Conservation (phyloP, 805 yeast species). For the Wickerhamiella nectarea region DNA sequence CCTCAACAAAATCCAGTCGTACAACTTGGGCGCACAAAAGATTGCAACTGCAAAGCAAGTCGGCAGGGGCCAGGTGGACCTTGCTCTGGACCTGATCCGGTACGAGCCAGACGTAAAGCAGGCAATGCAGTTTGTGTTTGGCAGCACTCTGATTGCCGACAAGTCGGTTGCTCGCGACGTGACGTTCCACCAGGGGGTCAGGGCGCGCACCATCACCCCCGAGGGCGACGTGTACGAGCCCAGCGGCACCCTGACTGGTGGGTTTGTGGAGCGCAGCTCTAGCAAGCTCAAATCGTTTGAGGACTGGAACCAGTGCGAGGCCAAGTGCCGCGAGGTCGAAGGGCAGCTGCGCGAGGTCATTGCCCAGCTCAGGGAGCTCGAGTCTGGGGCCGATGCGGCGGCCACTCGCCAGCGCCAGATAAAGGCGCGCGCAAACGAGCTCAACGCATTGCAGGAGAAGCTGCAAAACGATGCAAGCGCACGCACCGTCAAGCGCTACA, state of each 20-base stretch:
- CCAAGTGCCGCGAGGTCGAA: background rate
- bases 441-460: background rate
- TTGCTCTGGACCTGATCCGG: conserved; percentile 72
- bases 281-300: conserved; percentile 1
- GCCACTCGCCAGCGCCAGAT: background rate
- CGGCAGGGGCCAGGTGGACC: conserved; percentile 70
- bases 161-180: conserved; percentile 77
- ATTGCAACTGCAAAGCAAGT: conserved; percentile 56
- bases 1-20: conserved; percentile 64
- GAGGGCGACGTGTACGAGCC: conserved; percentile 96
- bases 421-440: conserved; percentile 1
- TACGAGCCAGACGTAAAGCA: conserved; percentile 54
- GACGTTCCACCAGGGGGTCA: conserved; percentile 72
- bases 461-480: conserved; percentile 1
- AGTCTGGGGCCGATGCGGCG: background rate
- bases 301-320: conserved; percentile 13
- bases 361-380: background rate
- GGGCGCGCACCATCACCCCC: conserved; percentile 71
- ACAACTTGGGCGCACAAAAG: conserved; percentile 37
- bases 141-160: conserved; percentile 80
- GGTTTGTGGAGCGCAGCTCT: conserved; percentile 34
- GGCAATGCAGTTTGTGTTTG: conserved; percentile 89
- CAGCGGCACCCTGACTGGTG: conserved; percentile 90
- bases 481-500: background rate
- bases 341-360: background rate